A percentile compares a stretch with the other conserved stretches of the same genome.
phyloP scores from a whole-genome alignment of 176 grass and related monocot species.

The Hordeum vulgare region DNA sequence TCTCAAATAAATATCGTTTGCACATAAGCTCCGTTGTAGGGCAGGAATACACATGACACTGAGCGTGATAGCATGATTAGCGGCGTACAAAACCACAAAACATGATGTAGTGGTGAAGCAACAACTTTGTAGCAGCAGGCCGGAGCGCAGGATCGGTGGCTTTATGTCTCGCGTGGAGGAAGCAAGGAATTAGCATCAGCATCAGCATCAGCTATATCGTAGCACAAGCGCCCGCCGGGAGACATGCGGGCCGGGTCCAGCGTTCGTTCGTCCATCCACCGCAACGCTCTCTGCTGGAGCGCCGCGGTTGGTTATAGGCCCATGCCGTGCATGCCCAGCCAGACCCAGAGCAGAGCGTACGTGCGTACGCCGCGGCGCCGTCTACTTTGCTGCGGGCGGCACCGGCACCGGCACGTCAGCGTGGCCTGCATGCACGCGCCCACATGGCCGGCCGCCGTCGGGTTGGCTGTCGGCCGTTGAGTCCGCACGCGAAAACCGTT shows the following conservation, averaged over 20 bases:
- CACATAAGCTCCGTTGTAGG: no score
- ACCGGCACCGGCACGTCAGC: not conserved
- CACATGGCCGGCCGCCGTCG: not conserved
- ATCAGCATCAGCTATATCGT: not conserved
- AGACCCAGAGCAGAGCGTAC: no score
- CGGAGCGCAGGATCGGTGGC: no score
- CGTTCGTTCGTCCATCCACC: not conserved
- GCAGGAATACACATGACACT: not conserved
- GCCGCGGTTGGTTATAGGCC: no score
- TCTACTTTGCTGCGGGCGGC: not conserved
- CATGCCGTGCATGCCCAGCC: not conserved
- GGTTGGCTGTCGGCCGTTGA: not conserved
- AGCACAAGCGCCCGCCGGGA: not conserved
- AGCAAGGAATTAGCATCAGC: slow-evolving; percentile 15
- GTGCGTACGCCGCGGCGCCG: not conserved
- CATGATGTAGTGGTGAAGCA: not conserved
- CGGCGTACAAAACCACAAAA: not conserved
- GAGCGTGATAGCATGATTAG: not conserved
- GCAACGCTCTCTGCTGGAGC: no score
- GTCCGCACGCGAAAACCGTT: no score
- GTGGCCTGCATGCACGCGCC: not conserved
- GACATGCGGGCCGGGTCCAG: not conserved
- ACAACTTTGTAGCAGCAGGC: no score
- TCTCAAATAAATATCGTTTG: no score
- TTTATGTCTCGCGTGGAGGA: slow-evolving; percentile 11